Percentiles rank a stretch among this genome's conserved stretches.
phyloP scores from a whole-genome alignment of 306 rosid species.

The Acacia melanoxylon region DNA sequence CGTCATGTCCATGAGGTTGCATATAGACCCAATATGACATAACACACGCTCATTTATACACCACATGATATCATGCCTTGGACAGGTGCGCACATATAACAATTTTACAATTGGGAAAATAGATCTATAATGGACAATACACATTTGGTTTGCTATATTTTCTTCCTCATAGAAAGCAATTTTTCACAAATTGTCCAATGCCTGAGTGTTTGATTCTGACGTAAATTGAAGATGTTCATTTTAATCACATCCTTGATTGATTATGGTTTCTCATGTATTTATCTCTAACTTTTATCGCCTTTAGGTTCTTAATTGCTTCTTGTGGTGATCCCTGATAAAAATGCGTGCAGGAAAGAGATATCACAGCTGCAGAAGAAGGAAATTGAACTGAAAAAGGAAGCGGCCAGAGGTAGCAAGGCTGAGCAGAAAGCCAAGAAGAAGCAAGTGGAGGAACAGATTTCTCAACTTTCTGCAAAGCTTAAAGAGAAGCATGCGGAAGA shows the following conservation, averaged over 20 bases:
- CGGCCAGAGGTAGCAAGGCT: slow-evolving; percentile 97
- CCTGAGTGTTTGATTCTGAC: not conserved
- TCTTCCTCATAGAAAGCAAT: not conserved
- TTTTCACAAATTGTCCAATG: not conserved
- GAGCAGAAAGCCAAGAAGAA: slow-evolving; percentile 90
- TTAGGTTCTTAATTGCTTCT: slow-evolving; percentile 5
- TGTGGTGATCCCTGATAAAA: slow-evolving; percentile 15
- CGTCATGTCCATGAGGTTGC: not conserved
- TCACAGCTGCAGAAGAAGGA: slow-evolving; percentile 79
- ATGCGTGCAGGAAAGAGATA: slow-evolving; percentile 72
- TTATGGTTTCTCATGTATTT: not conserved
- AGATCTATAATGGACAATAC: not conserved
- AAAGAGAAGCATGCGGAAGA: slow-evolving; percentile 74
- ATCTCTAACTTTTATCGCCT: not conserved
- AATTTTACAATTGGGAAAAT: not conserved
- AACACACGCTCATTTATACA: not conserved
- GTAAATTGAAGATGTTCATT: not conserved
- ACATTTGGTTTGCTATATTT: not conserved
- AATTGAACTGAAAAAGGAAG: slow-evolving; percentile 72
- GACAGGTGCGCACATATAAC: not conserved
- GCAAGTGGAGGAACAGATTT: slow-evolving; percentile 91
- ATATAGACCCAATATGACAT: not conserved
- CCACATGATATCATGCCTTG: not conserved
- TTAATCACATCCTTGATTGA: not conserved
- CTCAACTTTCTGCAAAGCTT: slow-evolving; percentile 70